Percentiles rank a stretch among this genome's conserved stretches.
These are phyloP conservation scores for Beverwykella pulmonaria DNA, from an alignment of 495 filamentous ascomycete species.

Conservation along the genomic window DNA sequence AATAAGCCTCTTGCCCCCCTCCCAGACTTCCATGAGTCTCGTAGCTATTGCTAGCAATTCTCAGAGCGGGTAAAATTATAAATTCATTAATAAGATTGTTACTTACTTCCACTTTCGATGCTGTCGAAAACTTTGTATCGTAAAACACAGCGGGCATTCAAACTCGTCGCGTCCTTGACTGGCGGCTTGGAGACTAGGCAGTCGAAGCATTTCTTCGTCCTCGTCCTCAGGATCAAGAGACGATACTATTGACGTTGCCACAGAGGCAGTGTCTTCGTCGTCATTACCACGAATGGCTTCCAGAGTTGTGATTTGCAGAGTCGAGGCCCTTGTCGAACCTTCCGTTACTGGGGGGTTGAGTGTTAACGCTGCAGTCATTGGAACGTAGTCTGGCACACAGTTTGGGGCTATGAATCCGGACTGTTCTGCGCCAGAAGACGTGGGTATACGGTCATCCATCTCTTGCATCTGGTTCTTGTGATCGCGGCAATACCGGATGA, in stretches of 20 bases:
- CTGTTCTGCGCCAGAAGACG: background rate
- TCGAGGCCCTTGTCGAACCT: background rate
- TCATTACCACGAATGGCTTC: background rate
- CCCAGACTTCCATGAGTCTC: too few species aligned
- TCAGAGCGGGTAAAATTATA: too few species aligned
- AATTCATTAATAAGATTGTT: too few species aligned
- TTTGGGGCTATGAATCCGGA: constrained; percentile 26
- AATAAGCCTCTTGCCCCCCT: too few species aligned
- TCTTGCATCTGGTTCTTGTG: constrained; percentile 23
- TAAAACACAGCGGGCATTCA: constrained; percentile 32
- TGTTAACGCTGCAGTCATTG: background rate
- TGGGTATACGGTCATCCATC: background rate
- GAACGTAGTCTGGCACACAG: too few species aligned
- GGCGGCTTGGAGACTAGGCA: constrained; percentile 9
- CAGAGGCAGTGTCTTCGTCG: constrained; percentile 6
- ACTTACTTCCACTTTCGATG: constrained; percentile 18
- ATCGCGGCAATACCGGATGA: constrained; percentile 27
- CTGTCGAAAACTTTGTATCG: constrained; percentile 9
- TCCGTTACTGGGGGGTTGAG: background rate
- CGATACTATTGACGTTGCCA: background rate
- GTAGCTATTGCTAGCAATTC: too few species aligned
- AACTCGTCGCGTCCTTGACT: constrained; percentile 7
- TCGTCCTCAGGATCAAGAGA: constrained; percentile 1
- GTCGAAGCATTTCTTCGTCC: background rate
- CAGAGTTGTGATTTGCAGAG: background rate